Base-by-base conservation (phyloP, 768 basidiomycete genomes). In the Boletus reticulatus region DNA sequence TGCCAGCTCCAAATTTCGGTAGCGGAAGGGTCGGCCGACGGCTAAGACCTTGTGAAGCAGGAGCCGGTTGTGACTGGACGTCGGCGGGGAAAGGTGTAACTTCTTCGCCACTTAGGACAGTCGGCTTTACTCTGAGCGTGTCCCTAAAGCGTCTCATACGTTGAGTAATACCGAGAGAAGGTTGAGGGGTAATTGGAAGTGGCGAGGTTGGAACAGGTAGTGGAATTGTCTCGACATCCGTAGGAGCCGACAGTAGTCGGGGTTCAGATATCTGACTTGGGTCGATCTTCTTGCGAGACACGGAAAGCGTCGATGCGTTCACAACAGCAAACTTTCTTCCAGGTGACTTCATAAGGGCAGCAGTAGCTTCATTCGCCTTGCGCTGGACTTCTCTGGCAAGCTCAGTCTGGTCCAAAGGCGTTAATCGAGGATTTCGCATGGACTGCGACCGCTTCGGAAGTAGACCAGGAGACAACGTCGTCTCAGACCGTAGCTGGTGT, bases 131-230 rank as follows among this genome's bases (percentile, higher is more conserved):
- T 42, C 87, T 80, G 54, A 92, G 73, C 0, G 87, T 87, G 48
- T 88, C 81, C 50, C 85, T 78, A 46, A 93, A 72, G 64, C 81
- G 85, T 70, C 83, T 87, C 76, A 93, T 84, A 22, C 89, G 83
- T 39, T 84, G 82, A 43, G 87, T 85, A 55, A 92, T 79, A 62
- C 73, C 75, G 37, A 78, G 66, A 51, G 78, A 80, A 29, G 79
- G 67, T 41, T 76, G 68, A 13, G 75, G 71, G 53, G 73, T 71
- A 22, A 61, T 46, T 32, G 62, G 51, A 19, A 63, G 60, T 22
- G 82, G 75, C 12, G 80, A 74, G 6, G 53, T 56, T 20, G 57
- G 53, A 27, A 44, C 55, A 32, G 80, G 82, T 42, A 86, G 73
- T 41, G 88, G 85, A 49, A 88, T 76, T 4, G 85, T 80, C 62